phyloP scores from a whole-genome alignment of 352 stramenopile genomes.

The Pythium pyrilobum region DNA sequence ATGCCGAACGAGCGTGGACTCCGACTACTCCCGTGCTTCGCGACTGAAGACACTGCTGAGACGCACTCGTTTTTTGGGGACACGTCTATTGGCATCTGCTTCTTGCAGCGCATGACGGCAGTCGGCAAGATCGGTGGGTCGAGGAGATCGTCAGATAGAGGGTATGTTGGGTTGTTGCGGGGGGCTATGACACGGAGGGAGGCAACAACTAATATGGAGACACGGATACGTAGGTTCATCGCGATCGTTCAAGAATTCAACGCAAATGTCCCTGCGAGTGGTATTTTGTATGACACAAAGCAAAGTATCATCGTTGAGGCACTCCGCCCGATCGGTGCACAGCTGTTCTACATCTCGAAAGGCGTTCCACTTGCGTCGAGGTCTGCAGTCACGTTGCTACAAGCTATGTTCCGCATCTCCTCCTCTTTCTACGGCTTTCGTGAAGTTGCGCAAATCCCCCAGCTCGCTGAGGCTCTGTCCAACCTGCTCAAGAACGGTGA shows the following conservation, averaged over 20 bases:
- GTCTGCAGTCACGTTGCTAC: slow-evolving; percentile 66
- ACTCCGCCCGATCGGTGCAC: slow-evolving; percentile 70
- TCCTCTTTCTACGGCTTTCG: slow-evolving; percentile 84
- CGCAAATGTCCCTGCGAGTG: slow-evolving; percentile 81
- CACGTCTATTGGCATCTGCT: slow-evolving; percentile 70
- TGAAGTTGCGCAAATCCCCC: slow-evolving; percentile 67
- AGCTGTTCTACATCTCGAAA: slow-evolving; percentile 77
- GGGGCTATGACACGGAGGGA: slow-evolving; percentile 2
- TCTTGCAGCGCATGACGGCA: slow-evolving; percentile 69
- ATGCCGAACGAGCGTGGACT: slow-evolving; percentile 65
- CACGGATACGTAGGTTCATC: slow-evolving; percentile 46
- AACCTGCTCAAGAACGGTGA: slow-evolving; percentile 76
- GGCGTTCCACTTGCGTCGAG: slow-evolving; percentile 53
- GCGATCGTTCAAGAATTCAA: slow-evolving; percentile 88
- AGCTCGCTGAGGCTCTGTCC: slow-evolving; percentile 75
- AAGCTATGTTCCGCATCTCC: slow-evolving; percentile 82
- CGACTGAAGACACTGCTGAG: slow-evolving; percentile 55
- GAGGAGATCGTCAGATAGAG: slow-evolving; percentile 45
- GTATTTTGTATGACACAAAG: slow-evolving; percentile 83
- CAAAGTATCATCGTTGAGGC: slow-evolving; percentile 68
- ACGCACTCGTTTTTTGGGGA: slow-evolving; percentile 79
- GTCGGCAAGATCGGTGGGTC: slow-evolving; percentile 58
- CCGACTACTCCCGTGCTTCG: slow-evolving; percentile 65
- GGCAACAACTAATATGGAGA: slow-evolving; percentile 16
- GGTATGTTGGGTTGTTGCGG: slow-evolving; percentile 33